phyloP scores from a whole-genome alignment of 73 alveolate genomes.

The Tetrahymena thermophila region DNA sequence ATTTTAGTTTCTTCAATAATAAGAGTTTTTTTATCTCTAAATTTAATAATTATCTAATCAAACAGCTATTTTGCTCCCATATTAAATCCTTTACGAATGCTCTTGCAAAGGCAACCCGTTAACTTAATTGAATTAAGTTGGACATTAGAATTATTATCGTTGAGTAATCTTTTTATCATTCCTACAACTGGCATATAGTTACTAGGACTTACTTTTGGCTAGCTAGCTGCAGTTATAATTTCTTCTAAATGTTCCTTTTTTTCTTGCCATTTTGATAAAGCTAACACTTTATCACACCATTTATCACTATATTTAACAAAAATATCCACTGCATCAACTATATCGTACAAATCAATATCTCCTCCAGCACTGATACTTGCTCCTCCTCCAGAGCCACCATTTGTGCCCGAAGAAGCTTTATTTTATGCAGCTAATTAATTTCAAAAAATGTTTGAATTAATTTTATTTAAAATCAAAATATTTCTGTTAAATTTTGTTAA shows the following conservation, averaged over 20 bases:
- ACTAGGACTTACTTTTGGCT: constrained; percentile 16
- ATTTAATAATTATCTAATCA: constrained; percentile 4
- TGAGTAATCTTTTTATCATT: constrained; percentile 6
- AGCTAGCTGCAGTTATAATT: constrained; percentile 22
- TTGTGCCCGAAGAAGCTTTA: constrained; percentile 25
- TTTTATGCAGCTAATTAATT: constrained; percentile 20
- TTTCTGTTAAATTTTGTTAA: no score
- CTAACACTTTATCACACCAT: constrained; percentile 65
- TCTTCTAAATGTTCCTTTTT: constrained; percentile 60
- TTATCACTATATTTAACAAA: constrained; percentile 52
- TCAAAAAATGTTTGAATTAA: not conserved
- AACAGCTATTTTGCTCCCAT: not conserved
- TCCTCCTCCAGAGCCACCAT: constrained; percentile 37
- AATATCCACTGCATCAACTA: constrained; percentile 67
- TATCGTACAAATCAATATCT: constrained; percentile 58
- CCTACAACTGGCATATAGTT: constrained; percentile 8
- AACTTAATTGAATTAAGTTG: constrained; percentile 19
- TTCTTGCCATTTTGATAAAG: constrained; percentile 68
- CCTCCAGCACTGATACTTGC: constrained; percentile 49
- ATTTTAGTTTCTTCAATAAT: constrained; percentile 24
- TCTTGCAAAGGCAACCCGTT: constrained; percentile 8
- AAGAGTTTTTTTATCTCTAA: constrained; percentile 19
- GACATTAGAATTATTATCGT: constrained; percentile 23
- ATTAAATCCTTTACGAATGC: constrained; percentile 14
- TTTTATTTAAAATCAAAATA: no score